phyloP scores from a whole-genome alignment of 306 rosid species.

The Arachis stenosperma region DNA sequence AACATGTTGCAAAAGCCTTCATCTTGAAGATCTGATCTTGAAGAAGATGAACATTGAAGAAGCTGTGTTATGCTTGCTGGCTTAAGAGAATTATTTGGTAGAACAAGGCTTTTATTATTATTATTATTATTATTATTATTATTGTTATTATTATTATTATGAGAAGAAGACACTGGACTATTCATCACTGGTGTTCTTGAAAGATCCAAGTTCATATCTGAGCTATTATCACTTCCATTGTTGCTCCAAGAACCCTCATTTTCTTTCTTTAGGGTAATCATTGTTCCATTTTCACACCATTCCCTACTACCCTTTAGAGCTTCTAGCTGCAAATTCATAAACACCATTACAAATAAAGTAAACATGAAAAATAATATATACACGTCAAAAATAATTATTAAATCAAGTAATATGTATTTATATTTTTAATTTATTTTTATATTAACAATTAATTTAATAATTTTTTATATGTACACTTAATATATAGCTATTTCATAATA shows the following conservation, averaged over 20 bases:
- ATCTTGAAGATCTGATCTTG: slow-evolving; percentile 75
- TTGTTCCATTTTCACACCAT: slow-evolving; percentile 44
- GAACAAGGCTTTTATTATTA: slow-evolving; percentile 46
- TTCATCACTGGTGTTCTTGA: slow-evolving; percentile 67
- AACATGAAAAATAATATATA: background rate
- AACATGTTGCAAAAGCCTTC: slow-evolving; percentile 76
- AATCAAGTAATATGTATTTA: too few relatives aligned
- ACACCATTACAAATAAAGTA: slow-evolving; percentile 5
- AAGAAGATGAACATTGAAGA: slow-evolving; percentile 72
- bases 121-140: slow-evolving; percentile 41
- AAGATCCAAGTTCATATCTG: slow-evolving; percentile 70
- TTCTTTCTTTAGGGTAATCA: slow-evolving; percentile 55
- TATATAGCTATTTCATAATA: too few relatives aligned
- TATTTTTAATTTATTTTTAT: too few relatives aligned
- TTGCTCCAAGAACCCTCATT: slow-evolving; percentile 81
- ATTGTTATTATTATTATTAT: background rate
- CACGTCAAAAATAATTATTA: too few relatives aligned
- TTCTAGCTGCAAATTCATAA: slow-evolving; percentile 52
- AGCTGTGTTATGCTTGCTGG: slow-evolving; percentile 73
- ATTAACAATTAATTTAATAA: too few relatives aligned
- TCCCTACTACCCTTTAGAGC: slow-evolving; percentile 57
- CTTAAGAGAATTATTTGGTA: slow-evolving; percentile 50
- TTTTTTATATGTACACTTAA: too few relatives aligned
- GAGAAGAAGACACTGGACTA: slow-evolving; percentile 57
- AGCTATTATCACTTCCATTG: slow-evolving; percentile 82